Base-by-base conservation (phyloP, 2,329 filamentous ascomycete species). In the Acrodontium crateriforme region DNA sequence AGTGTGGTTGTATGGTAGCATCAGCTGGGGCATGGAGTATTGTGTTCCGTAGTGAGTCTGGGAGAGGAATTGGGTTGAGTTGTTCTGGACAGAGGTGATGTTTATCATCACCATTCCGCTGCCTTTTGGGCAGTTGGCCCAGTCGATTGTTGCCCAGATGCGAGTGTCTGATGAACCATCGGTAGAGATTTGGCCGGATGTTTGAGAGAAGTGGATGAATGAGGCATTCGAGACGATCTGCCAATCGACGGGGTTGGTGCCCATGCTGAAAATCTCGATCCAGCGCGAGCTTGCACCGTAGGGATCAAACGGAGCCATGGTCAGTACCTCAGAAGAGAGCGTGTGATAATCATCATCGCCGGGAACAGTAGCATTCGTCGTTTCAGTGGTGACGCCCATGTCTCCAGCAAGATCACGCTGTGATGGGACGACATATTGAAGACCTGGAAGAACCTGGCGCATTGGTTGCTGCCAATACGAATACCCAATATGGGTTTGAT, bases 401-500 rank as follows among this genome's bases (percentile, higher is more conserved):
- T 73, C 62, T 6, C 76, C 76, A 1, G 69, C 65, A 5, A 78
- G 55, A 4, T 67, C 65, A 9, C 62, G 62, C 28, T 75, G 69
- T 2, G 60, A 53, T 2, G 59, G 60, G 45, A 75, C 69, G 1
- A 75, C 68, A 38, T 69, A 74, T 4, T 63, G 54, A 37, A 78
- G 59, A 6, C 68, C 63, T 0, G 75, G 74, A 1, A 77, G 62
- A 0, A 66, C 65, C 44, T 81, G 77, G 18, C 74, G 61, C 75
- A 79, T 79, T 1, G 77, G 74, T 46, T 80, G 75, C 51, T 81
- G 76, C 74, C 74, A 62, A 38, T 55, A 55, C 43, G 54, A 45
- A 50, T 67, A 65, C 2, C 62, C 61, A 16, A 63, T 52, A 30
- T 68, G 62, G 60, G 47, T 77, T 71, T 37, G 36, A 12, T 37